phyloP scores from a whole-genome alignment of 202 grass and related monocot species.

The Setaria italica region DNA sequence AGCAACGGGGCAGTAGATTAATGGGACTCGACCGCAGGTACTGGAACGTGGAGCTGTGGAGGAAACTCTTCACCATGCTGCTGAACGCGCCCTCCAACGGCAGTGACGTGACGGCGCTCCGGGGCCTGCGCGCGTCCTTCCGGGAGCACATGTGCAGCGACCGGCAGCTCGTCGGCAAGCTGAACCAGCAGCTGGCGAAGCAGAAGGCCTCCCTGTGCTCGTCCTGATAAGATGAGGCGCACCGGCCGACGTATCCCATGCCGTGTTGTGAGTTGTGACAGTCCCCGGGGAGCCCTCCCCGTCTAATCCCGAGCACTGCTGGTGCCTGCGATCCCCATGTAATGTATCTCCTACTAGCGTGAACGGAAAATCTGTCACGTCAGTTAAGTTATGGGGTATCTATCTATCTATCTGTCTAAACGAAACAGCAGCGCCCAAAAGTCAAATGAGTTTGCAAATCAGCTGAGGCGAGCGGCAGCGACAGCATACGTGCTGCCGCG shows the following conservation, averaged over 20 bases:
- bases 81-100: constrained; percentile 68
- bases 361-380: neutral
- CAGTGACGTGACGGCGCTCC: constrained; percentile 62
- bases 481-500: neutral
- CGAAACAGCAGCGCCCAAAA: neutral
- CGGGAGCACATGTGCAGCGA: constrained; percentile 69
- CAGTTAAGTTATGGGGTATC: neutral
- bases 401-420: too few species aligned
- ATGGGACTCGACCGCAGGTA: constrained; percentile 57
- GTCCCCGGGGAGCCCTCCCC: too few species aligned
- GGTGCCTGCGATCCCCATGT: constrained; percentile 23
- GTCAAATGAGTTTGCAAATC: neutral
- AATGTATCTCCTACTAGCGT: neutral
- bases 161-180: constrained; percentile 56
- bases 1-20: neutral
- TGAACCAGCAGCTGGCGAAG: constrained; percentile 71
- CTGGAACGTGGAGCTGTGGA: constrained; percentile 84
- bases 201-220: constrained; percentile 80
- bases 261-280: neutral
- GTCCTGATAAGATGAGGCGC: constrained; percentile 59
- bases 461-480: neutral
- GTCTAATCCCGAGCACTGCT: neutral
- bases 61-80: constrained; percentile 67
- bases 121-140: constrained; percentile 66
- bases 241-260: neutral